Evolutionary conservation across 2,329 filamentous ascomycete species (phyloP), one percentile per base, ranked within the genome.

Genomic region (Penicillium glabrum): DNA sequence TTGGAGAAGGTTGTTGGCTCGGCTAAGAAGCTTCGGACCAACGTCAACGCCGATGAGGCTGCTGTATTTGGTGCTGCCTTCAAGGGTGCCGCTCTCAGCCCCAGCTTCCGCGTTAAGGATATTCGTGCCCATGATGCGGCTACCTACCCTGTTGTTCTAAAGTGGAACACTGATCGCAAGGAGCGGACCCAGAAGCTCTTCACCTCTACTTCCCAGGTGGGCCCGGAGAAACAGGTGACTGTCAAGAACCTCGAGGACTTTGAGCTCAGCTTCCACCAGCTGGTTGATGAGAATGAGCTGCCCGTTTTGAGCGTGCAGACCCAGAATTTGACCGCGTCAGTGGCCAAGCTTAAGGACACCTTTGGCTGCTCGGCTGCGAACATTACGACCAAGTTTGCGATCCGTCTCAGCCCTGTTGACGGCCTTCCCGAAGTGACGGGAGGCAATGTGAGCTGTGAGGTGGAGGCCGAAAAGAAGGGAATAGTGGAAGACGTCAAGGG

Each of bases 31-130:
- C 82, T 99, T 58, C 89, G 92, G 62, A 89, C 88, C 69, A 99
- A 96, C 67, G 95, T 99, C 71, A 99, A 99, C 78, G 90, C 93
- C 11, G 95, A 99, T 69, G 95, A 99, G 77, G 89, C 95, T 24
- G 95, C 95, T 50, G 95, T 96, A 10, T 96, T 98, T 74, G 95
- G 95, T 67, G 93, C 95, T 54, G 93, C 89, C 27, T 98, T 99
- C 82, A 91, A 93, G 71, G 95, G 91, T 50, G 95, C 95, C 51
- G 87, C 91, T 66, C 83, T 99, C 57, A 97, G 91, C 77, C 92
- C 93, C 41, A 93, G 90, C 72, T 99, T 99, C 86, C 89, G 92
- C 60, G 95, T 99, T 71, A 99, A 98, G 82, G 95, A 98, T 71
- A 99, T 99, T 63, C 84, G 90, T 57, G 86, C 90, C 51, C 83